phyloP scores from a whole-genome alignment of 2,329 filamentous ascomycete genomes.

The Harringtonia aguacate region DNA sequence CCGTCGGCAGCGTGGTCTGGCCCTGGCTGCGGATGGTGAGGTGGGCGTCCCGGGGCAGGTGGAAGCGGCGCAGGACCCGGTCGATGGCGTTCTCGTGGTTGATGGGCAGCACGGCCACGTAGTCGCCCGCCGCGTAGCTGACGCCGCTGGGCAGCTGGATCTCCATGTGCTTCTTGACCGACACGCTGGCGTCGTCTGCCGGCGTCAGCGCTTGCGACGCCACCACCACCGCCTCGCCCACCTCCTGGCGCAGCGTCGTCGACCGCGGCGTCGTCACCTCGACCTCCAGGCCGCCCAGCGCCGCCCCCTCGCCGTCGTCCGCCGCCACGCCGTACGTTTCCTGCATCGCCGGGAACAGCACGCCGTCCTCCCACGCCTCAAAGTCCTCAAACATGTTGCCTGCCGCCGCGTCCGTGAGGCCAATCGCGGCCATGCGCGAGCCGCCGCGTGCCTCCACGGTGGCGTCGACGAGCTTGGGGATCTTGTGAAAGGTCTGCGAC shows the following conservation, averaged over 20 bases:
- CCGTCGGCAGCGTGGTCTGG: constrained; percentile 42
- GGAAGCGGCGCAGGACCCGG: constrained; percentile 54
- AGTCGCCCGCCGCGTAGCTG: constrained; percentile 64
- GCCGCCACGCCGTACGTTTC: constrained; percentile 23
- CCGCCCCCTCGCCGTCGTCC: constrained; percentile 17
- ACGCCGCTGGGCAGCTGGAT: constrained; percentile 56
- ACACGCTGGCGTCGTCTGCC: constrained; percentile 15
- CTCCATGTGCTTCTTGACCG: constrained; percentile 51
- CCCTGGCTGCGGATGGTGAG: constrained; percentile 37
- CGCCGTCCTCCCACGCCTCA: constrained; percentile 54
- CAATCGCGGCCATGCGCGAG: constrained; percentile 34
- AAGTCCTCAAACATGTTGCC: constrained; percentile 59
- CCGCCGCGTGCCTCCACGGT: constrained; percentile 39
- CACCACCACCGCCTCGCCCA: constrained; percentile 49
- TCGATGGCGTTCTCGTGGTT: constrained; percentile 54
- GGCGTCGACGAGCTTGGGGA: constrained; percentile 53
- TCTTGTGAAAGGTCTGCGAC: constrained; percentile 52
- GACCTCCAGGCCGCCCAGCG: constrained; percentile 26
- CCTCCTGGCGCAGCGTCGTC: constrained; percentile 50
- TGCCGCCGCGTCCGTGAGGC: constrained; percentile 47
- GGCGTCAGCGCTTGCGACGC: constrained; percentile 36
- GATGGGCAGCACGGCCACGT: constrained; percentile 61
- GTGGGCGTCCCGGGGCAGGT: constrained; percentile 57
- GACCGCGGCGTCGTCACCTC: constrained; percentile 43
- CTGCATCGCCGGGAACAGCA: constrained; percentile 38